Evolutionary conservation across 225 moss, liverwort and hornwort genomes (phyloP).

Genomic region (Anthoceros angustus): DNA sequence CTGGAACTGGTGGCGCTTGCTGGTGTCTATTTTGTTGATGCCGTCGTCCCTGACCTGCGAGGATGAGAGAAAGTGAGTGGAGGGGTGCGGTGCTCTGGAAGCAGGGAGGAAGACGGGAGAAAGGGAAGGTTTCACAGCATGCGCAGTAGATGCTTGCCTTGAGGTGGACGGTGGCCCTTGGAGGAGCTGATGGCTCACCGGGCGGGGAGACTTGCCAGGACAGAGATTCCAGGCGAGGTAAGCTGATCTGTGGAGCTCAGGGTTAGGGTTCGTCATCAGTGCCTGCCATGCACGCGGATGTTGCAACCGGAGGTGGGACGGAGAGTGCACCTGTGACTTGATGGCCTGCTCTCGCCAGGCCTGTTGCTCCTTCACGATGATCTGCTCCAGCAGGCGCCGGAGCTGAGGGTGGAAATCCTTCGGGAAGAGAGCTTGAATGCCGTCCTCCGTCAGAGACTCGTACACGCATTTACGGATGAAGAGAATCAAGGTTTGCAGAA

Average conservation of each 20-base stretch:
- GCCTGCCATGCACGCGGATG: background rate
- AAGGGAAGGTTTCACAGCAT: background rate
- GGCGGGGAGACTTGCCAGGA: background rate
- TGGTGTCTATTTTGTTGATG: background rate
- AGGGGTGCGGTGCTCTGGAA: background rate
- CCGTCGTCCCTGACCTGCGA: background rate
- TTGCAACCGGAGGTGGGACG: background rate
- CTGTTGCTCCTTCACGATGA: background rate
- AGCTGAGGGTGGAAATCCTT: background rate
- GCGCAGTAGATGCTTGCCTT: background rate
- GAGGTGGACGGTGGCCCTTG: background rate
- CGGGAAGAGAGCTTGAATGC: background rate
- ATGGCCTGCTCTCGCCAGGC: conserved; percentile 2
- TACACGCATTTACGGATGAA: background rate
- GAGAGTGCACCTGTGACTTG: background rate
- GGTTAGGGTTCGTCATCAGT: background rate
- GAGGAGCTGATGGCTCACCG: background rate
- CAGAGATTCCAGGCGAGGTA: background rate
- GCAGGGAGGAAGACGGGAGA: background rate
- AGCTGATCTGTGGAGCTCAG: background rate
- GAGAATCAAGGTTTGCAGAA: background rate
- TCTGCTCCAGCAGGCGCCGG: background rate
- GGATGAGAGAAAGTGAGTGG: background rate
- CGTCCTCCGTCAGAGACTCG: background rate
- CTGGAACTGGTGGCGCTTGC: background rate